Base-by-base conservation (phyloP, 164 flowering plant genomes). In the Vitis labrusca region DNA sequence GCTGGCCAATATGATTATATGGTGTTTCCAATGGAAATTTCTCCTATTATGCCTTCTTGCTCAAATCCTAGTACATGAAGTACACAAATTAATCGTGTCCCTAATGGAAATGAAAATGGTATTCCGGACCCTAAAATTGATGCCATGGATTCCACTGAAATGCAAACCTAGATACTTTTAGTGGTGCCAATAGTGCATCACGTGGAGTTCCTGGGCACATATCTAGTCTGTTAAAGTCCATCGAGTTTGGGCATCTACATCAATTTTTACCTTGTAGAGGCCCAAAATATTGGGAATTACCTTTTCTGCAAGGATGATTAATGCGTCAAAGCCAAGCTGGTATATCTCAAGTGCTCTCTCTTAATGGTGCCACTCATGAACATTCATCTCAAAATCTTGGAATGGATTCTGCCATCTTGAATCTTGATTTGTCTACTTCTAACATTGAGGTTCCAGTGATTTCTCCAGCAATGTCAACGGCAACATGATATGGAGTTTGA, bases 71-170 rank as follows among this genome's bases (percentile, higher is more conserved):
- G 19, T 17, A 17, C 19, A 17, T 17, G 19, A 17, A 17, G 19
- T 17, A 17, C 19, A 17, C 19, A 17, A 17, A 17, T 17, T 17
- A 17, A 17, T 17, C 19, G 59, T 63, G 29, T 59, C 8, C 30
- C 62, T 62, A 27, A 5, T 63, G 67, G 63, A 47, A 52, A 30
- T 10, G 70, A 32, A 47, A 59, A 6, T 64, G 68, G 59, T 69
- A 48, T 56, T 56, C 50, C 61, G 44, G 47, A 57, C 14, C 7
- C 57, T 27, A 5, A 23, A 50, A 66, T 49, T 10, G 74, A 72
- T 66, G 66, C 59, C 3, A 72, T 78, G 78, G 78, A 75, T 58
- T 72, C 68, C 10, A 74, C 65, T 68, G 74, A 79, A 19, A 57
- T 52, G 14, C 59, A 16, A 59, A 30, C 50, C 2, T 61, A 19